These are phyloP conservation scores for Pythium guiyangense DNA, from an alignment of 352 stramenopile genomes.

Conservation along the genomic window DNA sequence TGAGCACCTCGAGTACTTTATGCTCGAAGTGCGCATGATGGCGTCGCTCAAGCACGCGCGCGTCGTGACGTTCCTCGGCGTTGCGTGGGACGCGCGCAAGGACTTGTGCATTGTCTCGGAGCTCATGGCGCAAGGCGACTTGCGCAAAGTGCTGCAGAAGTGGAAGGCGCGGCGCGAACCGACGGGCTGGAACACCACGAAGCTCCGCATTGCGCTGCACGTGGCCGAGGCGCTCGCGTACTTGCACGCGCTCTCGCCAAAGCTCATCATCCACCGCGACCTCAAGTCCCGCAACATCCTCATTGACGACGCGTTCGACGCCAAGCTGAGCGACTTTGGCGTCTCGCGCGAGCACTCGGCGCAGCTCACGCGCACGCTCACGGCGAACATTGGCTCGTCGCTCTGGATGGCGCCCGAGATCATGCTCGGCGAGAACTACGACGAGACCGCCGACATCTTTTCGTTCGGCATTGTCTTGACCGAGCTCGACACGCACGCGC, in stretches of 20 bases:
- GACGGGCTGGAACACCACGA: constrained; percentile 19
- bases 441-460: constrained; percentile 38
- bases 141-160: constrained; percentile 25
- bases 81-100: constrained; percentile 40
- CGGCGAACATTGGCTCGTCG: constrained; percentile 25
- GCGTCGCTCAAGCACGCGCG: constrained; percentile 28
- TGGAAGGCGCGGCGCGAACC: constrained; percentile 10
- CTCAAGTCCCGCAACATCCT: constrained; percentile 59
- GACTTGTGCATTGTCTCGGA: constrained; percentile 38
- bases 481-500: constrained; percentile 36
- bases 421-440: constrained; percentile 40
- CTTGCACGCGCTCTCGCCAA: constrained; percentile 34
- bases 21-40: constrained; percentile 45
- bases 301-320: constrained; percentile 18
- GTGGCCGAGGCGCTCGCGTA: constrained; percentile 37
- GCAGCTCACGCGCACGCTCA: constrained; percentile 19
- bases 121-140: constrained; percentile 39
- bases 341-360: constrained; percentile 27
- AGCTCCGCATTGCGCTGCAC: constrained; percentile 22
- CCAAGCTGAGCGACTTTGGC: constrained; percentile 50
- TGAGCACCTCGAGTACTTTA: constrained; percentile 40
- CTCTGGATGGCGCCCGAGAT: constrained; percentile 46
- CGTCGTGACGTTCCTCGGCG: constrained; percentile 40
- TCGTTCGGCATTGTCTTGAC: constrained; percentile 44
- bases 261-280: constrained; percentile 39